A percentile compares a stretch with the other conserved stretches of the same genome.
Conservation (phyloP, 495 filamentous ascomycete species). For the Neurospora sublineolata region DNA sequence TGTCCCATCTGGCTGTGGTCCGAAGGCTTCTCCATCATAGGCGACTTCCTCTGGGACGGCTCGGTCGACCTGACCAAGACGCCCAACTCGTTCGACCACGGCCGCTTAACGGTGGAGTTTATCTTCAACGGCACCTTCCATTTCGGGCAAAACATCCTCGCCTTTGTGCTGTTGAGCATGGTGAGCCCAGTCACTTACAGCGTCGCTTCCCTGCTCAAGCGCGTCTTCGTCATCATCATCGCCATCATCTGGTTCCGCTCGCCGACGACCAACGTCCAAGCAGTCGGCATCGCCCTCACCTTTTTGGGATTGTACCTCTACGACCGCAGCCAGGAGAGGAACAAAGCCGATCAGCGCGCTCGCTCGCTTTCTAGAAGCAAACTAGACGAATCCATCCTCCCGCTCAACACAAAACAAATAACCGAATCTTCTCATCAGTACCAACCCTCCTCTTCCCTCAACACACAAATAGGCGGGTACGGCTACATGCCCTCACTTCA, state of each 20-base stretch:
- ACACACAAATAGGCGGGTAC: slow-evolving; percentile 6
- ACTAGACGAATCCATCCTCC: slow-evolving; percentile 51
- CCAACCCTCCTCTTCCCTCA: neutral
- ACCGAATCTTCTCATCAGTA: neutral
- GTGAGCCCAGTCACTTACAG: slow-evolving; percentile 95
- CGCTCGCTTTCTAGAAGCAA: slow-evolving; percentile 36
- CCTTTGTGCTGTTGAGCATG: slow-evolving; percentile 82
- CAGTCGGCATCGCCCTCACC: slow-evolving; percentile 72
- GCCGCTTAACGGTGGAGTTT: slow-evolving; percentile 68
- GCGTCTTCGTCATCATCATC: slow-evolving; percentile 91
- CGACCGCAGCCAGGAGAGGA: slow-evolving; percentile 78
- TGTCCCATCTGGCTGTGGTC: slow-evolving; percentile 88
- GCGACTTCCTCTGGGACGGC: slow-evolving; percentile 61
- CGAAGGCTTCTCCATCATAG: slow-evolving; percentile 67
- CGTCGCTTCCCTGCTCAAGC: slow-evolving; percentile 87
- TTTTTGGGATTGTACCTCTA: slow-evolving; percentile 93
- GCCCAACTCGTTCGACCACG: slow-evolving; percentile 67
- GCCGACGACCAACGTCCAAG: slow-evolving; percentile 71
- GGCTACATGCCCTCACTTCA: slow-evolving; percentile 1
- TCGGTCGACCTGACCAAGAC: slow-evolving; percentile 46
- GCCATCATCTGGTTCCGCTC: slow-evolving; percentile 95
- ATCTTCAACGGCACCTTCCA: slow-evolving; percentile 96
- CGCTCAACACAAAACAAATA: slow-evolving; percentile 39
- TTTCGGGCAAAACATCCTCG: slow-evolving; percentile 91
- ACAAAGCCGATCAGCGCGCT: slow-evolving; percentile 65